Conservation (phyloP, 768 basidiomycete genomes). For the Myochromella boudieri region DNA sequence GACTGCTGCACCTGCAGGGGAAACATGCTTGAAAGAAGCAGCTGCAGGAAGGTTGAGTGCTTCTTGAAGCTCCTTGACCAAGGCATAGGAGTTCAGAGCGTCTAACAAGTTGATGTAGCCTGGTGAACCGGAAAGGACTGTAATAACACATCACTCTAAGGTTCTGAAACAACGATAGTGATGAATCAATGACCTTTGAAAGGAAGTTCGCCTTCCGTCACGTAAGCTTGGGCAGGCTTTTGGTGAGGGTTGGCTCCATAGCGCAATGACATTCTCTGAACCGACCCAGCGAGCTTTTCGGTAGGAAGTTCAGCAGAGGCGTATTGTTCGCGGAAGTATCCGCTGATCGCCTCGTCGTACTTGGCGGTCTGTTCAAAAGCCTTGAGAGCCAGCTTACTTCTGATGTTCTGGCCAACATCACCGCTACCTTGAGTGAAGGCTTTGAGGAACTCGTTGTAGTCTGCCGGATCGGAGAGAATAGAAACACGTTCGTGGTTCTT, state of each 20-base stretch:
- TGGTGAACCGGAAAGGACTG: slow-evolving; percentile 90
- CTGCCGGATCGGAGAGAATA: slow-evolving; percentile 84
- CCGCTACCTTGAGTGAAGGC: slow-evolving; percentile 78
- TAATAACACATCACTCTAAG: background rate
- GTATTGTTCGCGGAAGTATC: slow-evolving; percentile 96
- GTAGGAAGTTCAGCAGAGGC: slow-evolving; percentile 71
- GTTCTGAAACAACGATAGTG: background rate
- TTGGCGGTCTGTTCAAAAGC: slow-evolving; percentile 95
- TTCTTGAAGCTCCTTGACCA: slow-evolving; percentile 91
- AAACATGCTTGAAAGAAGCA: slow-evolving; percentile 99
- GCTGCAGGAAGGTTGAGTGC: slow-evolving; percentile 90
- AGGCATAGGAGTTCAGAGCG: slow-evolving; percentile 93
- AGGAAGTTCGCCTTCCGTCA: slow-evolving; percentile 83
- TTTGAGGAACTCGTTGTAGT: slow-evolving; percentile 80
- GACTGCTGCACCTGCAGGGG: slow-evolving; percentile 95
- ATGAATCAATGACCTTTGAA: slow-evolving; percentile 71
- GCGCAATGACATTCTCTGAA: slow-evolving; percentile 84
- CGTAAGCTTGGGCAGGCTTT: slow-evolving; percentile 96
- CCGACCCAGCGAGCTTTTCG: slow-evolving; percentile 62
- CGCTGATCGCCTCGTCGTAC: slow-evolving; percentile 95
- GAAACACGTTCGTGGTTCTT: slow-evolving; percentile 96
- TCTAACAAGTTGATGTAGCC: slow-evolving; percentile 99
- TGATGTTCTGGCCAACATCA: slow-evolving; percentile 66
- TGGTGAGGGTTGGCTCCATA: slow-evolving; percentile 99
- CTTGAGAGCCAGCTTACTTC: slow-evolving; percentile 86